These are phyloP conservation scores for Alternaria ventricosa DNA, from an alignment of 2,329 filamentous ascomycete species.

Conservation along the genomic window DNA sequence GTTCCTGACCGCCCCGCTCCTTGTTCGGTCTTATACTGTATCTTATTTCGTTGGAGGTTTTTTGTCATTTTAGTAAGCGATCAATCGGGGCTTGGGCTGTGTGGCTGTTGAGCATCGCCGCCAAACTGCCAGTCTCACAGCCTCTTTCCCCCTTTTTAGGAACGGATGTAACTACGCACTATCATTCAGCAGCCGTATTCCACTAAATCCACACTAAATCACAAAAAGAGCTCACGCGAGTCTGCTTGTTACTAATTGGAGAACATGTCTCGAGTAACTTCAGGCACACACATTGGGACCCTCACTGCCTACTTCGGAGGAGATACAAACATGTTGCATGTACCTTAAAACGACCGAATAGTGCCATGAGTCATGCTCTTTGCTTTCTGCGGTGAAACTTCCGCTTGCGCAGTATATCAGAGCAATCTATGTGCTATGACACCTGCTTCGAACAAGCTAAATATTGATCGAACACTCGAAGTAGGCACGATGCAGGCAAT, in stretches of 20 bases:
- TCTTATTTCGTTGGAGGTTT: background rate
- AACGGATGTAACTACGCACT: background rate
- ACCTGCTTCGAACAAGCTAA: background rate
- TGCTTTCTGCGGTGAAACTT: background rate
- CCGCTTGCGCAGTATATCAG: background rate
- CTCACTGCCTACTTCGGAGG: background rate
- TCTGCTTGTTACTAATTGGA: background rate
- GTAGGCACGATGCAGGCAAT: background rate
- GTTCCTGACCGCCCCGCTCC: background rate
- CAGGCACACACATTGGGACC: background rate
- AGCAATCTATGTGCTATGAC: background rate
- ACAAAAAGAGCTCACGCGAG: background rate
- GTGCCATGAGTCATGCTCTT: background rate
- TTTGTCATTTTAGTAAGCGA: background rate
- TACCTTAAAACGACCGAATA: too few species aligned
- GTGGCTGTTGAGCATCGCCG: background rate
- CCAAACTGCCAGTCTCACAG: background rate
- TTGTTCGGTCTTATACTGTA: background rate
- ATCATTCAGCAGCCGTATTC: background rate
- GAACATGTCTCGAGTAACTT: background rate
- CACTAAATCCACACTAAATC: background rate
- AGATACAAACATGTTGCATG: background rate
- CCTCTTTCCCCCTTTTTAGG: background rate
- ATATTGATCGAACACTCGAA: background rate
- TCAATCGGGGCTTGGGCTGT: background rate